Evolutionary conservation across 352 stramenopile genomes (phyloP).

Genomic region (Phytophthora megakarya): DNA sequence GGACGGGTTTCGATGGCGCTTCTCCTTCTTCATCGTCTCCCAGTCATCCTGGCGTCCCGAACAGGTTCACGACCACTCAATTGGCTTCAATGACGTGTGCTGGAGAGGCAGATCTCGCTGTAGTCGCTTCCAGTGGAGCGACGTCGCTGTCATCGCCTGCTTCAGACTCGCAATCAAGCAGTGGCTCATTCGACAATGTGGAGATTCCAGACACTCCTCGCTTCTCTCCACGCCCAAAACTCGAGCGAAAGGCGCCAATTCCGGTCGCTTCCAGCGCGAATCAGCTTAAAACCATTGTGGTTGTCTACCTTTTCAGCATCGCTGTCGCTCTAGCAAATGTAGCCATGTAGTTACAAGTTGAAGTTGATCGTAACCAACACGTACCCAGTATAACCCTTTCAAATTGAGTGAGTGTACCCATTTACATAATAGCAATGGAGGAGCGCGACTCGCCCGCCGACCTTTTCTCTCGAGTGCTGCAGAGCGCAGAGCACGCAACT

Average conservation of each 20-base stretch:
- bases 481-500: constrained; percentile 8
- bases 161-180: constrained; percentile 18
- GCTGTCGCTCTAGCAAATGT: constrained; percentile 18
- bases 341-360: constrained; percentile 18
- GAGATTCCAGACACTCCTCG: constrained; percentile 13
- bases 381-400: constrained; percentile 25
- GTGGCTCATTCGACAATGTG: constrained; percentile 19
- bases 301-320: constrained; percentile 22
- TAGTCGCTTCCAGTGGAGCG: constrained; percentile 5
- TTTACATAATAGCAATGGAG: constrained; percentile 33
- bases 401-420: constrained; percentile 11
- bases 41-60: constrained; percentile 46
- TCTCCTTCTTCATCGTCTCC: constrained; percentile 12
- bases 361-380: constrained; percentile 16
- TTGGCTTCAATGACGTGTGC: constrained; percentile 40
- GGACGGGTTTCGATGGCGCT: constrained; percentile 39
- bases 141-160: constrained; percentile 15
- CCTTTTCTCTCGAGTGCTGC: constrained; percentile 52
- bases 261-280: constrained; percentile 12
- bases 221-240: constrained; percentile 17
- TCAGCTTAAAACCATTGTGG: constrained; percentile 1
- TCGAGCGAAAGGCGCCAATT: constrained; percentile 19
- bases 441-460: constrained; percentile 23
- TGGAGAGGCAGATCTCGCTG: constrained; percentile 31
- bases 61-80: constrained; percentile 44